A percentile compares a stretch with the other conserved stretches of the same genome.
Conservation (phyloP, 345 rosid species). For the Eucalyptus sideroxylon region DNA sequence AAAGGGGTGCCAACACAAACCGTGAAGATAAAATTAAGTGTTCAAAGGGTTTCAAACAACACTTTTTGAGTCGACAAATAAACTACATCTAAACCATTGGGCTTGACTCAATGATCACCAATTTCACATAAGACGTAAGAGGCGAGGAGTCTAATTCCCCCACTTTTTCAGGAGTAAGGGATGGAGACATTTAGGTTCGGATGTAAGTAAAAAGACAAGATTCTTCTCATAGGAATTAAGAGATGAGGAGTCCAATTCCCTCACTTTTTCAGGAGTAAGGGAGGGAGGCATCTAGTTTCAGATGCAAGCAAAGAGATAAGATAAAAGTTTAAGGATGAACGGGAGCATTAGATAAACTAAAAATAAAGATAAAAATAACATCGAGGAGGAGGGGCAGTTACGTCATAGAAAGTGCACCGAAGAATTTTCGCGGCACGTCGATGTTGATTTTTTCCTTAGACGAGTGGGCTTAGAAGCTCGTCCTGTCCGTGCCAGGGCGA, state of each 20-base stretch:
- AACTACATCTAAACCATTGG: too few species aligned
- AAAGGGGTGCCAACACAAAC: rapidly evolving
- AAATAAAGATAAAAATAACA: too few species aligned
- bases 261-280: rapidly evolving
- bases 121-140: too few species aligned
- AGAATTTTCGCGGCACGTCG: not conserved
- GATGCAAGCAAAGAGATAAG: rapidly evolving
- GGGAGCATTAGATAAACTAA: too few species aligned
- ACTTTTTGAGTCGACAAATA: not conserved
- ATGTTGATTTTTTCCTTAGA: not conserved
- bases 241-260: rapidly evolving
- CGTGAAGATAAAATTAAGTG: not conserved
- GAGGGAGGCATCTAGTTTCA: too few species aligned
- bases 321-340: too few species aligned
- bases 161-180: too few species aligned
- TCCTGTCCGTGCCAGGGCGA: rapidly evolving
- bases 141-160: rapidly evolving
- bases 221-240: too few species aligned
- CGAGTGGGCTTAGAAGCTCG: not conserved
- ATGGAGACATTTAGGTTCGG: too few species aligned
- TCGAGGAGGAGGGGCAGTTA: not conserved
- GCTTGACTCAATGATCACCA: too few species aligned
- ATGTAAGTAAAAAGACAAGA: too few species aligned
- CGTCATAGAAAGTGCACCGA: not conserved
- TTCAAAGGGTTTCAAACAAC: rapidly evolving